Conservation (phyloP, 2,329 filamentous ascomycete species). For the Pyrenophora graminea region DNA sequence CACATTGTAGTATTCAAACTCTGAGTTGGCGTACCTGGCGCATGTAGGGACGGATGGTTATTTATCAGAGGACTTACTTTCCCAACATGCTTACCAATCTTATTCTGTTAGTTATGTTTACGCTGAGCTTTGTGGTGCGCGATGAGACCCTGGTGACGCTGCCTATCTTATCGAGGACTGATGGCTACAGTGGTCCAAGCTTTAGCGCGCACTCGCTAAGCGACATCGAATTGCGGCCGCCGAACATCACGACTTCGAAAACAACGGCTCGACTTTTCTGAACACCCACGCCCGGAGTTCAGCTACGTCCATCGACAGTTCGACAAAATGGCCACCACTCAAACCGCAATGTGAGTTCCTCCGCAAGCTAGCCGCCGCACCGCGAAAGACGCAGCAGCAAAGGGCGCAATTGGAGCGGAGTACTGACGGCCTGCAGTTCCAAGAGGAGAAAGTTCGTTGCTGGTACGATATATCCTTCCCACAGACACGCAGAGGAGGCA, state of each 20-base stretch:
- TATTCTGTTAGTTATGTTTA: too few species aligned
- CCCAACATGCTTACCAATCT: background rate
- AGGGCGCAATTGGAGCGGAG: conserved; percentile 8
- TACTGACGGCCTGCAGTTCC: conserved; percentile 62
- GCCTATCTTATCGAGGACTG: conserved; percentile 9
- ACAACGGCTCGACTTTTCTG: conserved; percentile 39
- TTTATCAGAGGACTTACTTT: background rate
- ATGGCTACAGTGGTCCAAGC: conserved; percentile 14
- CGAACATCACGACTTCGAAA: conserved; percentile 35
- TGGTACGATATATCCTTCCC: conserved; percentile 44
- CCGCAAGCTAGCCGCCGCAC: background rate
- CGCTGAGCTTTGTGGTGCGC: background rate
- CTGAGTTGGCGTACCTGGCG: conserved; percentile 1
- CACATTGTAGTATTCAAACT: conserved; percentile 5
- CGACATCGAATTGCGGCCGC: conserved; percentile 3
- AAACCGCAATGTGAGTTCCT: conserved; percentile 48
- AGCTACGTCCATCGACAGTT: conserved; percentile 40
- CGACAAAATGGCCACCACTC: conserved; percentile 49
- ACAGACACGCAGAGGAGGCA: conserved; percentile 11
- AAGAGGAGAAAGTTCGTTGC: conserved; percentile 77
- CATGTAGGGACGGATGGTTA: too few species aligned
- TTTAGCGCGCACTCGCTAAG: conserved; percentile 20
- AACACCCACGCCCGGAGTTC: conserved; percentile 42
- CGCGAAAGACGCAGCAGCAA: background rate
- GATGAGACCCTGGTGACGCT: background rate